Conservation (phyloP, 169 alveolate genomes). For the Eimeria falciformis region DNA sequence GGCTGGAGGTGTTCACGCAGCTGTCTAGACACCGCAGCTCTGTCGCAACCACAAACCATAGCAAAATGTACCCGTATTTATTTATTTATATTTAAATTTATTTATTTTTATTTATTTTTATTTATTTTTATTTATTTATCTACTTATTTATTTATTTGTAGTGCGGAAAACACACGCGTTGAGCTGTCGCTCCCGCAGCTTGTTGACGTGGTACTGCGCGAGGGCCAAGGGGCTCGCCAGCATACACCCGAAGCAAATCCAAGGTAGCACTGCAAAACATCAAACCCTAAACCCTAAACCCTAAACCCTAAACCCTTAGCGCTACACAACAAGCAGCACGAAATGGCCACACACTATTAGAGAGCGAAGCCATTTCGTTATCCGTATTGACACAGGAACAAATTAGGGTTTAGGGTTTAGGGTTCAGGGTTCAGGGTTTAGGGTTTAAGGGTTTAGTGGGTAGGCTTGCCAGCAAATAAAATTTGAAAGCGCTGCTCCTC, state of each 20-base stretch:
- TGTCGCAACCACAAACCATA: too few relatives aligned
- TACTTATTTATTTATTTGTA: background rate
- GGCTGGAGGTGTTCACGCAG: background rate
- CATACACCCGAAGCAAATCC: slow-evolving; percentile 62
- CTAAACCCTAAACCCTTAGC: slow-evolving; percentile 30
- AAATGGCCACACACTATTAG: too few relatives aligned
- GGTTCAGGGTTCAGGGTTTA: slow-evolving; percentile 36
- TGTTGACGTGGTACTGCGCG: slow-evolving; percentile 21
- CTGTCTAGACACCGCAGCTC: background rate
- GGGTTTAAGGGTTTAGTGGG: slow-evolving; percentile 27
- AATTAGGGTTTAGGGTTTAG: slow-evolving; percentile 1
- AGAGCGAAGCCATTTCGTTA: too few relatives aligned
- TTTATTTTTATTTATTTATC: background rate
- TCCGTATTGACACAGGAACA: background rate
- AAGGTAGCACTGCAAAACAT: slow-evolving; percentile 48
- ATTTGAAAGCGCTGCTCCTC: slow-evolving; percentile 75
- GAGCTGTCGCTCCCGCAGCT: slow-evolving; percentile 3
- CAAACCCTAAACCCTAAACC: slow-evolving; percentile 50
- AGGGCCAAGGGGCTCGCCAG: slow-evolving; percentile 48
- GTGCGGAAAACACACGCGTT: slow-evolving; percentile 13
- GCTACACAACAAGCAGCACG: background rate
- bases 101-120: too few relatives aligned
- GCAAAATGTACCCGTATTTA: too few relatives aligned
- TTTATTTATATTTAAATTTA: too few relatives aligned
- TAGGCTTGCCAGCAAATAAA: slow-evolving; percentile 52